Evolutionary conservation across 2,329 filamentous ascomycete species (phyloP).

Genomic region (Neospermospora avenae): DNA sequence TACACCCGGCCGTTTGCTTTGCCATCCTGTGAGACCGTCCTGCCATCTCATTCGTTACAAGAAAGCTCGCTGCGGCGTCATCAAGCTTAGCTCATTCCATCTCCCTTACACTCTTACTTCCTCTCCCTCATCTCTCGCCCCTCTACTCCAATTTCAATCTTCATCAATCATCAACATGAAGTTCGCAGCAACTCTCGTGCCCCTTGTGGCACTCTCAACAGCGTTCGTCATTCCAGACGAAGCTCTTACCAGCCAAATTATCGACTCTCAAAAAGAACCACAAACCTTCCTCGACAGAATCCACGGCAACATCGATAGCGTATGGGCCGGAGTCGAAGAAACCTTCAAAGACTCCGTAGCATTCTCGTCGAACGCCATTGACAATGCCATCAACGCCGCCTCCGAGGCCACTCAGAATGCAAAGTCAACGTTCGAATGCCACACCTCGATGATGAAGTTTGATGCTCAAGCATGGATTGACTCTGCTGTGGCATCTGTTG

Average conservation of each 20-base stretch:
- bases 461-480: conserved; percentile 34
- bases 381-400: conserved; percentile 31
- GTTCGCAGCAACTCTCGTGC: conserved; percentile 42
- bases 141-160: neutral
- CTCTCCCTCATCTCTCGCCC: neutral
- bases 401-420: conserved; percentile 20
- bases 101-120: neutral
- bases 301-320: conserved; percentile 35
- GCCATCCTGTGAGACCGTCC: neutral
- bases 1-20: neutral
- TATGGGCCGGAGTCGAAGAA: conserved; percentile 29
- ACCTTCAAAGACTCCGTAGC: conserved; percentile 28
- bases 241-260: conserved; percentile 42
- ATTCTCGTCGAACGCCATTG: conserved; percentile 32
- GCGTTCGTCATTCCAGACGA: conserved; percentile 53
- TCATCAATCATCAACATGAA: conserved; percentile 34
- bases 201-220: conserved; percentile 46
- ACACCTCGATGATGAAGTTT: conserved; percentile 33
- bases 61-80: neutral
- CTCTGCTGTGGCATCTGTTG: conserved; percentile 35
- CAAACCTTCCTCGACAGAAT: conserved; percentile 34
- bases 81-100: conserved; percentile 13
- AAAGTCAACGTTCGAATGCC: conserved; percentile 30
- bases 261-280: conserved; percentile 35
- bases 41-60: conserved; percentile 5